Conservation (phyloP, 164 flowering plant genomes). For the Umbilicus rupestris region DNA sequence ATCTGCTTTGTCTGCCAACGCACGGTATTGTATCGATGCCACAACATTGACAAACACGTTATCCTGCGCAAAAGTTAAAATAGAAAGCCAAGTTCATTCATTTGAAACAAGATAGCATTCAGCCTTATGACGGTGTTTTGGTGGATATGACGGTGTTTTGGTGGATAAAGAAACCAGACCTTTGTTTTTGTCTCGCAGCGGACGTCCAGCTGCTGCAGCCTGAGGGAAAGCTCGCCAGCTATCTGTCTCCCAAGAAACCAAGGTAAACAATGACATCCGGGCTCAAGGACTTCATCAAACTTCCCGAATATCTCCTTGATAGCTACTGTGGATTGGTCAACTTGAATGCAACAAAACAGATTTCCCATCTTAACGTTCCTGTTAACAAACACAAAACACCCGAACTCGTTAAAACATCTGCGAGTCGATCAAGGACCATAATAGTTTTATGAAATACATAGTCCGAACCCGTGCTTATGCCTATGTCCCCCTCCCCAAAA, state of each 20-base stretch:
- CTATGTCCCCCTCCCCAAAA: no score
- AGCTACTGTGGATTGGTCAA: conserved; percentile 51
- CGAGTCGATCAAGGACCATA: background rate
- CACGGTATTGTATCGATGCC: conserved; percentile 66
- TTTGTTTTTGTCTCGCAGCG: conserved; percentile 70
- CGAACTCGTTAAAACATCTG: background rate
- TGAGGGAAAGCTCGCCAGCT: conserved; percentile 54
- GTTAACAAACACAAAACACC: background rate
- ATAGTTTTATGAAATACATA: background rate
- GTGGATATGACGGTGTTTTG: background rate
- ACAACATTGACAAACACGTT: conserved; percentile 72
- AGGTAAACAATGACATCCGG: conserved; percentile 73
- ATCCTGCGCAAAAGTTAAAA: conserved; percentile 31
- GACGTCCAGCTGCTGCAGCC: conserved; percentile 70
- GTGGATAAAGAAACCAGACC: conserved; percentile 23
- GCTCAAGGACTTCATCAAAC: conserved; percentile 55
- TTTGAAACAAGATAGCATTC: no score
- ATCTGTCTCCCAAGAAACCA: conserved; percentile 54
- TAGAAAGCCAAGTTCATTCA: background rate
- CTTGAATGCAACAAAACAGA: conserved; percentile 44
- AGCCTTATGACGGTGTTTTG: no score
- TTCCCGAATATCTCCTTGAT: conserved; percentile 60
- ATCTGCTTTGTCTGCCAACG: conserved; percentile 46
- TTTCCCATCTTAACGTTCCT: conserved; percentile 35
- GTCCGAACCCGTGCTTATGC: background rate